Evolutionary conservation across 1,139 yeast species (phyloP), one percentile per base, ranked within the genome.

Genomic region (Diutina scorzettiae): DNA sequence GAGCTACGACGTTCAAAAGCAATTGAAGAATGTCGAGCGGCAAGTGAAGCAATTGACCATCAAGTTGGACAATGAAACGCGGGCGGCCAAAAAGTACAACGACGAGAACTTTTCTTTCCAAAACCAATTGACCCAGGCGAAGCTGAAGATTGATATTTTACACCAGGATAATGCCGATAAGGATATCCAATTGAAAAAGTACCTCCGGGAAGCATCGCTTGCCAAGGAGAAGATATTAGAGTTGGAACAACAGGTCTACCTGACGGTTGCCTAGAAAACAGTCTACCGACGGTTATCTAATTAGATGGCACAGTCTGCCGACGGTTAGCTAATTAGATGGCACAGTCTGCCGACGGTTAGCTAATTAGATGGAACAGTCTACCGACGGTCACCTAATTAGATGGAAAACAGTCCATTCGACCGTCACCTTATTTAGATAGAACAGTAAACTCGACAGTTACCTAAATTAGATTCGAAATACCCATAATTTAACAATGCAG

Each of bases 81-180:
- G 54, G 42, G 58, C 66, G 40, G 56, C 65, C 41, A 69, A 69
- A 53, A 63, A 60, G 47, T 69, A 67, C 47, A 69, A 69, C 48
- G 72, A 68, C 50, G 74, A 69, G 48, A 69, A 68, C 51, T 69
- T 69, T 52, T 67, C 65, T 43, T 66, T 54, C 48, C 71, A 67
- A 43, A 69, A 70, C 45, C 64, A 71, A 46, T 56, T 63, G 41
- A 58, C 57, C 41, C 65, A 66, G 42, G 61, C 58, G 44, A 59
- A 59, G 46, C 55, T 62, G 37, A 57, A 69, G 30, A 52, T 61
- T 49, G 63, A 62, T 48, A 54, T 63, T 42, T 53, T 65, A 46
- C 64, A 64, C 51, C 55, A 53, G 37, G 64, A 69, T 49, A 58
- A 54, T 53, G 64, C 57, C 61, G 78, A 58, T 49, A 71, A 56